Percentiles rank a stretch among this genome's conserved stretches.
These are phyloP conservation scores for Malassezia equina DNA, from an alignment of 1,284 basidiomycete genomes.

Conservation along the genomic window DNA sequence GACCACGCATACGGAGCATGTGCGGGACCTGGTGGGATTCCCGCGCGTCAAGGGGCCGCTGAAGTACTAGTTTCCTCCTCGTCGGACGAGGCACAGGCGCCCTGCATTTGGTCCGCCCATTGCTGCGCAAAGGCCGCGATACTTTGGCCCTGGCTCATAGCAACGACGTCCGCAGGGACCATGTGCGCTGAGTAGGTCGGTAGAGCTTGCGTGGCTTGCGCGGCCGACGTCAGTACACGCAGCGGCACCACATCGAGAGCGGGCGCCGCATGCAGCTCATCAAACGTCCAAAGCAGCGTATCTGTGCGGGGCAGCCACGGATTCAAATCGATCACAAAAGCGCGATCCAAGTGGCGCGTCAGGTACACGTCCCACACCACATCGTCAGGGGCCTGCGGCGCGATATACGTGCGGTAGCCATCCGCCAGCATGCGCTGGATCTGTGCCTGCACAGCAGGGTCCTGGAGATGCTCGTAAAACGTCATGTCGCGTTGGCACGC, in stretches of 20 bases:
- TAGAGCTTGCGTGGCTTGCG: slow-evolving; percentile 19
- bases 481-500: slow-evolving; percentile 71
- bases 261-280: slow-evolving; percentile 56
- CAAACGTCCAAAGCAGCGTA: slow-evolving; percentile 71
- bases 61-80: slow-evolving; percentile 19
- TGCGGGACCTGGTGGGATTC: slow-evolving; percentile 39
- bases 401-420: slow-evolving; percentile 1
- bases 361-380: slow-evolving; percentile 75
- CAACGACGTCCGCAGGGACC: slow-evolving; percentile 77
- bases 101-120: slow-evolving; percentile 58
- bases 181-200: slow-evolving; percentile 70
- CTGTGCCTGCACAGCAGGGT: slow-evolving; percentile 52
- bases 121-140: slow-evolving; percentile 61
- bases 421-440: slow-evolving; percentile 52
- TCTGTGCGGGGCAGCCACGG: slow-evolving; percentile 78
- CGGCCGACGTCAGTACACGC: slow-evolving; percentile 18
- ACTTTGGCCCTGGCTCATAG: slow-evolving; percentile 62
- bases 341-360: slow-evolving; percentile 63
- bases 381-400: slow-evolving; percentile 15
- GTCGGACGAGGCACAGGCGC: slow-evolving; percentile 44
- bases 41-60: slow-evolving; percentile 29
- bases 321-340: slow-evolving; percentile 79
- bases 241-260: slow-evolving; percentile 5
- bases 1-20: slow-evolving; percentile 34
- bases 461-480: slow-evolving; percentile 69